These are phyloP conservation scores for Aspergillus versicolor DNA, from an alignment of 2,329 filamentous ascomycete species.

Conservation along the genomic window DNA sequence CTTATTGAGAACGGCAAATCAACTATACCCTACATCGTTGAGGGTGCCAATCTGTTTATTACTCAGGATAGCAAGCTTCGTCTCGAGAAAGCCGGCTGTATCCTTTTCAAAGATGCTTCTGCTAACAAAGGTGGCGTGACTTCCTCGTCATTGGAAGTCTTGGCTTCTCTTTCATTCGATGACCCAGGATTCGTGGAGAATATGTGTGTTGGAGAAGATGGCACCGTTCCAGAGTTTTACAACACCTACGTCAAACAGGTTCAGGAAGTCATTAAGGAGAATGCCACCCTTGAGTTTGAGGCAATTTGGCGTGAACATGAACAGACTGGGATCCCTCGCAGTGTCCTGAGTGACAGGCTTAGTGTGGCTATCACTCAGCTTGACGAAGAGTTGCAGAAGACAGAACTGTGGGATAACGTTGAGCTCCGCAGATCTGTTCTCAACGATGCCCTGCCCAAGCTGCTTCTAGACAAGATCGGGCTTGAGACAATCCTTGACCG, in stretches of 20 bases:
- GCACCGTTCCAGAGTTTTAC: constrained; percentile 85
- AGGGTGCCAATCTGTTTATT: constrained; percentile 97
- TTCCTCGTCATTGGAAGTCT: constrained; percentile 91
- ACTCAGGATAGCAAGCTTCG: constrained; percentile 96
- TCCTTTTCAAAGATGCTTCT: constrained; percentile 96
- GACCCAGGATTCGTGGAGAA: constrained; percentile 83
- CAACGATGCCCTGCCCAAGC: constrained; percentile 77
- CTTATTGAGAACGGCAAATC: constrained; percentile 89
- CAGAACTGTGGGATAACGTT: constrained; percentile 84
- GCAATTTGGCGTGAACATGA: constrained; percentile 96
- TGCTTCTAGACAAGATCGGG: constrained; percentile 85
- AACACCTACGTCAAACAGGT: constrained; percentile 88
- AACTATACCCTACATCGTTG: constrained; percentile 89
- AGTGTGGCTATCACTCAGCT: constrained; percentile 92
- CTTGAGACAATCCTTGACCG: constrained; percentile 82
- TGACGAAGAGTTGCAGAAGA: constrained; percentile 93
- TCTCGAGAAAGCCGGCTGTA: constrained; percentile 89
- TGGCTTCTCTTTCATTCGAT: constrained; percentile 92
- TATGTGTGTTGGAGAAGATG: constrained; percentile 84
- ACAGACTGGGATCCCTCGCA: constrained; percentile 73
- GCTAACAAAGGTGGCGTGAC: constrained; percentile 99
- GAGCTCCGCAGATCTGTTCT: constrained; percentile 76
- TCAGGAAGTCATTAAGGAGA: constrained; percentile 85
- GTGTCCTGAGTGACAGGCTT: constrained; percentile 86
- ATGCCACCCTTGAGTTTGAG: constrained; percentile 92